A percentile compares a stretch with the other conserved stretches of the same genome.
Conservation (phyloP, 1,139 yeast genomes). For the Geotrichum candidum region DNA sequence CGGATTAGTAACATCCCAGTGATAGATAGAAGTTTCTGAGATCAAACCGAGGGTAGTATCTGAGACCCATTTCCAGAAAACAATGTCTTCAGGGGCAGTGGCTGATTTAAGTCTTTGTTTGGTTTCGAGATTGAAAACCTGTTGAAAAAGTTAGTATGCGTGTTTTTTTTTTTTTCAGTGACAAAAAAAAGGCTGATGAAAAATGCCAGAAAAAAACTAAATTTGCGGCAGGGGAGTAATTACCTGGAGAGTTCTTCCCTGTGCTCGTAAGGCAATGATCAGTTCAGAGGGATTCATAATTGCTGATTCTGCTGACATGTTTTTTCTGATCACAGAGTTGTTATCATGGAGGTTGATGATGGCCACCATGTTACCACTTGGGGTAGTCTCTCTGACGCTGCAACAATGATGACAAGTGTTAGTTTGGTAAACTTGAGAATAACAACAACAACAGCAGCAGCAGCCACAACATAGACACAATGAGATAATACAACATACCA, state of each 20-base stretch:
- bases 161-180: not conserved
- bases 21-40: conserved; percentile 66
- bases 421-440: not conserved
- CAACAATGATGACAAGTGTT: not conserved
- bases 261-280: conserved; percentile 90
- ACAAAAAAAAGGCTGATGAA: not conserved
- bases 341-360: conserved; percentile 78
- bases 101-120: conserved; percentile 87
- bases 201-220: not conserved
- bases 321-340: conserved; percentile 71
- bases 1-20: conserved; percentile 76
- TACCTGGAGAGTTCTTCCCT: conserved; percentile 84
- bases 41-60: conserved; percentile 73
- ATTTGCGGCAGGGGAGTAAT: not conserved
- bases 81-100: conserved; percentile 81
- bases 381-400: conserved; percentile 75
- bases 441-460: not conserved
- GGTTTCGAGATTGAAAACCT: conserved; percentile 75
- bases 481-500: conserved; percentile 32
- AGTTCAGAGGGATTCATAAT: conserved; percentile 89
- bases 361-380: conserved; percentile 76
- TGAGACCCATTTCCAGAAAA: conserved; percentile 93
- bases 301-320: conserved; percentile 96
- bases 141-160: conserved; percentile 1
- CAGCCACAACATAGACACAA: not conserved